phyloP scores from a whole-genome alignment of 352 stramenopile species.

The Phytophthora agathidicida region DNA sequence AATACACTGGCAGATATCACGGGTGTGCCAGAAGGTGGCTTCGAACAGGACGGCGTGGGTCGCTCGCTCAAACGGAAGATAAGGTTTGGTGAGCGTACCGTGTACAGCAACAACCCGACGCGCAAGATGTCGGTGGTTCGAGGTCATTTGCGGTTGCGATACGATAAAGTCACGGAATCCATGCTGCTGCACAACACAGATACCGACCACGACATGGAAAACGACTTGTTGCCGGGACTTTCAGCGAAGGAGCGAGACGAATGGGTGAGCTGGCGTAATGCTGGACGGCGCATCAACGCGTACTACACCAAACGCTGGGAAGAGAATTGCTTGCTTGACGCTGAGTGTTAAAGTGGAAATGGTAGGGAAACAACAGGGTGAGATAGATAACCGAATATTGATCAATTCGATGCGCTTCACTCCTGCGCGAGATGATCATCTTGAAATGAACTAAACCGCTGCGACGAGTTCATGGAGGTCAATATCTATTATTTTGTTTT shows the following conservation, averaged over 20 bases:
- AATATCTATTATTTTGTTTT: too few species aligned
- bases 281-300: constrained; percentile 39
- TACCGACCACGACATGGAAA: constrained; percentile 34
- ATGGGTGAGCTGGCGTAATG: constrained; percentile 16
- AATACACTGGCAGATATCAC: constrained; percentile 48
- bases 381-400: too few species aligned
- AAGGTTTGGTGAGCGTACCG: constrained; percentile 32
- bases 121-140: constrained; percentile 42
- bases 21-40: constrained; percentile 31
- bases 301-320: constrained; percentile 38
- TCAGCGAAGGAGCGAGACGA: constrained; percentile 9
- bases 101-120: constrained; percentile 60
- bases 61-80: constrained; percentile 48
- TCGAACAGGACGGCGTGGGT: constrained; percentile 38
- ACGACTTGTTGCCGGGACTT: constrained; percentile 35
- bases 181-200: constrained; percentile 40
- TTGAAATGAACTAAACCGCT: too few species aligned
- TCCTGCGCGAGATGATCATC: too few species aligned
- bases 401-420: too few species aligned
- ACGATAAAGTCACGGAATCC: constrained; percentile 31
- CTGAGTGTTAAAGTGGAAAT: too few species aligned
- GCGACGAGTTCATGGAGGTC: too few species aligned
- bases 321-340: constrained; percentile 35
- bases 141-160: constrained; percentile 44
- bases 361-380: constrained; percentile 4